Percentiles rank a stretch among this genome's conserved stretches.
Evolutionary conservation across 108 stramenopile species (phyloP).

Genomic region (Nitzschia palea): DNA sequence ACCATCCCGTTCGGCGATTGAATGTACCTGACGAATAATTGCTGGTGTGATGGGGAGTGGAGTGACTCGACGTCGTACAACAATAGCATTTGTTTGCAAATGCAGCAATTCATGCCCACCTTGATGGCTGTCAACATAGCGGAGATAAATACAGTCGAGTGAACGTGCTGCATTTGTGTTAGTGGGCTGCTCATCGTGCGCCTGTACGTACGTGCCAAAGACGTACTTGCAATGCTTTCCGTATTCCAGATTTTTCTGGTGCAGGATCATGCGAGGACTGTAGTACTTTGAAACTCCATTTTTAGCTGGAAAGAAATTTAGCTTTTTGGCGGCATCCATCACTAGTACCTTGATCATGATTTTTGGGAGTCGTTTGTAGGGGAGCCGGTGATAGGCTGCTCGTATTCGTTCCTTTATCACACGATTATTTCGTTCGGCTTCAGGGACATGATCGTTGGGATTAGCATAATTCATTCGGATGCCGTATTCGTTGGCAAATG

Average conservation of each 20-base stretch:
- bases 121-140: slow-evolving; percentile 26
- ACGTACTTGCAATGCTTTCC: slow-evolving; percentile 14
- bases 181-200: slow-evolving; percentile 4
- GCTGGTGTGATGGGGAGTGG: slow-evolving; percentile 24
- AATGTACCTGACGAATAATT: slow-evolving; percentile 23
- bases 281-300: slow-evolving; percentile 1
- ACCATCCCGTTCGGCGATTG: slow-evolving; percentile 17
- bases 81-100: slow-evolving; percentile 12
- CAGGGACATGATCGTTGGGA: slow-evolving; percentile 38
- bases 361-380: slow-evolving; percentile 18
- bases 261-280: slow-evolving; percentile 17
- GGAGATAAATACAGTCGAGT: slow-evolving; percentile 11
- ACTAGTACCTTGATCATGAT: neutral
- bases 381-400: slow-evolving; percentile 21
- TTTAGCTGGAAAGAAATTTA: slow-evolving; percentile 1
- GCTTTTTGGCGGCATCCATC: neutral
- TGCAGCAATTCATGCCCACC: slow-evolving; percentile 22
- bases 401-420: slow-evolving; percentile 42
- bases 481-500: neutral
- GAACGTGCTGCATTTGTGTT: slow-evolving; percentile 21
- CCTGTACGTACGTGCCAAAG: slow-evolving; percentile 34
- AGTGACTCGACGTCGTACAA: slow-evolving; percentile 19
- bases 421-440: slow-evolving; percentile 38
- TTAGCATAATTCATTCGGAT: neutral
- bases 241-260: slow-evolving; percentile 12